Evolutionary conservation across 148 eudicot species (phyloP).

Genomic region (Linanthus parryae): DNA sequence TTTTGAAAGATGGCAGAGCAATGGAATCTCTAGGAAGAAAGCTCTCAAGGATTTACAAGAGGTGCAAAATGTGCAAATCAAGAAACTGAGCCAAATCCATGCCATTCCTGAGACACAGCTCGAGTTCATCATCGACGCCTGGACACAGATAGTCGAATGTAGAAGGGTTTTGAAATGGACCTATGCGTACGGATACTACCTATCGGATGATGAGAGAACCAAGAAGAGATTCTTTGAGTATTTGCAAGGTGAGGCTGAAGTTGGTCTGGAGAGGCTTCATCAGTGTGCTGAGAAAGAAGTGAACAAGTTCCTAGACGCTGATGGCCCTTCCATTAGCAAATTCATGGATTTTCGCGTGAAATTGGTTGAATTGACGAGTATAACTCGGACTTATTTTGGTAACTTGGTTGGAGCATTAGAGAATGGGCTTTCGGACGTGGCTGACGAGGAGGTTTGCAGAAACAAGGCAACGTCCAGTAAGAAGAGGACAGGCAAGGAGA

Average conservation of each 20-base stretch:
- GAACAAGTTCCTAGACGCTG: slow-evolving; percentile 22
- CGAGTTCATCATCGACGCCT: slow-evolving; percentile 64
- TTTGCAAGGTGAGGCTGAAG: slow-evolving; percentile 73
- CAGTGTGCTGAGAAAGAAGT: slow-evolving; percentile 74
- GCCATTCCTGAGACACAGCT: slow-evolving; percentile 55
- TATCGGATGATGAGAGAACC: slow-evolving; percentile 44
- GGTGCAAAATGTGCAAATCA: slow-evolving; percentile 12
- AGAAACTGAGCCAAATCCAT: slow-evolving; percentile 49
- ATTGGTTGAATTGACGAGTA: slow-evolving; percentile 48
- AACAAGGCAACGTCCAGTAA: no score
- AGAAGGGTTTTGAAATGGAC: slow-evolving; percentile 76
- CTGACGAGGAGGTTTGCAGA: no score
- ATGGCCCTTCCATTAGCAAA: slow-evolving; percentile 18
- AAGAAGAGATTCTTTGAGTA: slow-evolving; percentile 56
- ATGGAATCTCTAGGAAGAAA: slow-evolving; percentile 46
- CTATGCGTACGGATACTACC: slow-evolving; percentile 64
- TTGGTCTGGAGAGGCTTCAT: slow-evolving; percentile 69
- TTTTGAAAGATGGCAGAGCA: slow-evolving; percentile 41
- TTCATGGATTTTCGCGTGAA: slow-evolving; percentile 40
- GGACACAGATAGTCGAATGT: slow-evolving; percentile 81
- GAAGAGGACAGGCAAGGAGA: no score
- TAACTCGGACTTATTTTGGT: slow-evolving; percentile 59
- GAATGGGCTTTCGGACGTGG: slow-evolving; percentile 55
- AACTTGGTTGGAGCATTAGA: slow-evolving; percentile 68
- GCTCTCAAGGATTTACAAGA: slow-evolving; percentile 15